Conservation (phyloP, 768 basidiomycete genomes). For the Macrolepiota dolichaula region DNA sequence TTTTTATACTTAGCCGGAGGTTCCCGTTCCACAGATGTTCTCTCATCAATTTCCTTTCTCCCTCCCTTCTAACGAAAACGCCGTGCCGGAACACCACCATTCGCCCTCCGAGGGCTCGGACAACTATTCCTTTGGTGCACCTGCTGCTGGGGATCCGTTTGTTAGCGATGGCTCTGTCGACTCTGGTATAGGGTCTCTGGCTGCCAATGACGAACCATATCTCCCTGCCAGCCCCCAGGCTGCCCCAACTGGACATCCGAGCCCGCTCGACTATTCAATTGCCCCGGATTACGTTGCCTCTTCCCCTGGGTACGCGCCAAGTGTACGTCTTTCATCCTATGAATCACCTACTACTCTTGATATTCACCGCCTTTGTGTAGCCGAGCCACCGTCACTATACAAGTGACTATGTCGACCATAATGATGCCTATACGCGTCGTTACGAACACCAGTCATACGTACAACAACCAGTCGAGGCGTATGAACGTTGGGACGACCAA, state of each 20-base stretch:
- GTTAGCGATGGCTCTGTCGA: constrained; percentile 2
- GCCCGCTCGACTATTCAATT: constrained; percentile 7
- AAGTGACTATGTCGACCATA: background rate
- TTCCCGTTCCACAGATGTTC: constrained; percentile 5
- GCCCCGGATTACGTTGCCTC: background rate
- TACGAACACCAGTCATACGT: background rate
- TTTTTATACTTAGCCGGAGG: constrained; percentile 1
- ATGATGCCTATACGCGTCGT: background rate
- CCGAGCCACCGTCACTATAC: background rate
- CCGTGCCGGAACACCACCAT: constrained; percentile 6
- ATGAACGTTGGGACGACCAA: background rate
- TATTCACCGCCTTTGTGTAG: background rate
- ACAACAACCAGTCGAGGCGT: background rate
- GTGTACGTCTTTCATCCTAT: background rate
- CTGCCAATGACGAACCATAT: constrained; percentile 6
- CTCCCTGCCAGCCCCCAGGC: background rate
- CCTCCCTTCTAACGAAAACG: constrained; percentile 5
- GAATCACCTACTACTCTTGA: background rate
- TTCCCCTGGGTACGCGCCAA: background rate
- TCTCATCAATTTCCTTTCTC: background rate
- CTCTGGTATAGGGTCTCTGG: background rate
- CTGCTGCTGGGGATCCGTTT: constrained; percentile 5
- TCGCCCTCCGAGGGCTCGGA: constrained; percentile 9
- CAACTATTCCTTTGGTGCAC: background rate
- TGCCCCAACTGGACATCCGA: constrained; percentile 1